Conservation (phyloP, 768 basidiomycete genomes). For the Lactarius quietus region DNA sequence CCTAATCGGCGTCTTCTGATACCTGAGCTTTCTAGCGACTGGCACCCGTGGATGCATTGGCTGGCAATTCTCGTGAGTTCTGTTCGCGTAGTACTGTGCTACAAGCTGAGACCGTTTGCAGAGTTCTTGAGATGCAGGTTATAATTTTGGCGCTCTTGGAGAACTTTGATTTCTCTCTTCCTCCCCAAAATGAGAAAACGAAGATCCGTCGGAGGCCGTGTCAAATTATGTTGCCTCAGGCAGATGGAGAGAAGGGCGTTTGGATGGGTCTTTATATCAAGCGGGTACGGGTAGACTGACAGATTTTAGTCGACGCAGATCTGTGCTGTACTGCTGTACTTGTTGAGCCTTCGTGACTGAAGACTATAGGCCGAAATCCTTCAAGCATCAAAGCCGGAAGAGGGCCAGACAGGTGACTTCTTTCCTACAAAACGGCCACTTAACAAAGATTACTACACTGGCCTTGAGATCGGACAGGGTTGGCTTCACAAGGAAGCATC, state of each 20-base stretch:
- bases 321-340: no score
- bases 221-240: slow-evolving; percentile 7
- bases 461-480: no score
- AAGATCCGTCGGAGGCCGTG: slow-evolving; percentile 1
- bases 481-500: no score
- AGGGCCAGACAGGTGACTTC: no score
- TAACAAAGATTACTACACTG: no score
- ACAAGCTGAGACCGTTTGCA: not conserved
- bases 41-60: slow-evolving; percentile 8
- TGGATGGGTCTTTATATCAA: slow-evolving; percentile 9
- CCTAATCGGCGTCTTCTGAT: not conserved
- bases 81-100: not conserved
- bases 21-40: not conserved
- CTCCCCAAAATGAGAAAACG: not conserved
- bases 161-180: not conserved
- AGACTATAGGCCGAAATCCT: no score
- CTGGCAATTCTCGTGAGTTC: slow-evolving; percentile 7
- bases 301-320: not conserved
- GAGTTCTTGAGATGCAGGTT: slow-evolving; percentile 12
- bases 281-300: not conserved
- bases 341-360: no score
- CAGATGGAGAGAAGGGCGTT: not conserved
- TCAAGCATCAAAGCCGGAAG: no score
- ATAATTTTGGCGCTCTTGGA: not conserved
- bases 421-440: no score